Percentiles rank a stretch among this genome's conserved stretches.
phyloP scores from a whole-genome alignment of 2,329 filamentous ascomycete genomes.

The Pseudocercospora cruenta region DNA sequence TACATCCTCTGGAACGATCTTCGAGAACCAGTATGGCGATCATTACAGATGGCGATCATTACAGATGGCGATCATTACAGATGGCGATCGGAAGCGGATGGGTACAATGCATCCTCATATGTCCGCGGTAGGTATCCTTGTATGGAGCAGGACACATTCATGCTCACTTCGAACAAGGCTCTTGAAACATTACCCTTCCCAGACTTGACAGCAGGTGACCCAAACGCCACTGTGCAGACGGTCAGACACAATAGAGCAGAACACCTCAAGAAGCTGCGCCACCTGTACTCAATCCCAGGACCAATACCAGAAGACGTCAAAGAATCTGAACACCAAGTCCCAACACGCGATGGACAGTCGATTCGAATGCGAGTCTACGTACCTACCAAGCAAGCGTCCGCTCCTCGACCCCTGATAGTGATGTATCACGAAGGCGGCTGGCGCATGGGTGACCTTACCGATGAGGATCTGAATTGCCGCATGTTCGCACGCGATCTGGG shows the following conservation, averaged over 20 bases:
- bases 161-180: neutral
- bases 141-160: neutral
- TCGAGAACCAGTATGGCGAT: neutral
- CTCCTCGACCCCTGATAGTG: slow-evolving; percentile 39
- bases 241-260: slow-evolving; percentile 13
- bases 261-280: slow-evolving; percentile 24
- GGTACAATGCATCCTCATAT: neutral
- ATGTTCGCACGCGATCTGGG: slow-evolving; percentile 24
- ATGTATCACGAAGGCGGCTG: slow-evolving; percentile 53
- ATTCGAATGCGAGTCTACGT: slow-evolving; percentile 24
- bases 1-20: neutral
- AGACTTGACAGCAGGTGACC: neutral
- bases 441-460: slow-evolving; percentile 47
- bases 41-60: neutral
- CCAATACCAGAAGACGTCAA: slow-evolving; percentile 27
- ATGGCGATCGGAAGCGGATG: neutral
- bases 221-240: neutral
- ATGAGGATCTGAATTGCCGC: slow-evolving; percentile 37
- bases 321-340: slow-evolving; percentile 19
- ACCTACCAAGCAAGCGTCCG: slow-evolving; percentile 2
- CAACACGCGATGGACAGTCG: slow-evolving; percentile 21
- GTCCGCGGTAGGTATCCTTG: neutral
- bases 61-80: neutral
- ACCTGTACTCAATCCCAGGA: slow-evolving; percentile 30
- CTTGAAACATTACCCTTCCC: neutral